A percentile compares a stretch with the other conserved stretches of the same genome.
Evolutionary conservation across 768 basidiomycete species (phyloP).

Genomic region (Phlebiopsis gigantea): DNA sequence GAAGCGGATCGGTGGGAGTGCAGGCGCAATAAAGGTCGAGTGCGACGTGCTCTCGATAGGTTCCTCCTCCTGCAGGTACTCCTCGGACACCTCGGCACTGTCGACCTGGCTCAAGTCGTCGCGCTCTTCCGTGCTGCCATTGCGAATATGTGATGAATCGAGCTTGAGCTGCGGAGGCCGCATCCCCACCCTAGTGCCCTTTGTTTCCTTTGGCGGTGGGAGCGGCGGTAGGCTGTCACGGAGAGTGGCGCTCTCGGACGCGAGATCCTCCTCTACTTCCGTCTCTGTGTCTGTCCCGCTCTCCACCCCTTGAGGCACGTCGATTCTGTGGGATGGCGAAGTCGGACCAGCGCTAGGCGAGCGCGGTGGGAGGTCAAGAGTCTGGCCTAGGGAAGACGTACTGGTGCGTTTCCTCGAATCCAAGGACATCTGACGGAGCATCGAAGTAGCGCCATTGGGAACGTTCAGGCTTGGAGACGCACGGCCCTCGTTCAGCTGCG

Average conservation of each 20-base stretch:
- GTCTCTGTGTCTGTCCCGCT: constrained; percentile 70
- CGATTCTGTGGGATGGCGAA: constrained; percentile 58
- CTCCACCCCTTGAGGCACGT: constrained; percentile 70
- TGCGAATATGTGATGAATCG: constrained; percentile 11
- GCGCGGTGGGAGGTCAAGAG: constrained; percentile 24
- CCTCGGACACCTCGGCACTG: constrained; percentile 22
- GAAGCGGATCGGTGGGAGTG: constrained; percentile 86
- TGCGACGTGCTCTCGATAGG: constrained; percentile 63
- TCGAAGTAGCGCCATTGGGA: constrained; percentile 13
- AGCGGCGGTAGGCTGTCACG: constrained; percentile 31
- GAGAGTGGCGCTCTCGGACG: constrained; percentile 16
- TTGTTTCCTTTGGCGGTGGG: constrained; percentile 37
- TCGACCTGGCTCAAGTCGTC: constrained; percentile 33
- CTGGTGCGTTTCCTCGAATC: constrained; percentile 14
- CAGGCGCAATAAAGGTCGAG: constrained; percentile 80
- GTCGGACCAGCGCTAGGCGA: constrained; percentile 37
- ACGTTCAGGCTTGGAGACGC: constrained; percentile 9
- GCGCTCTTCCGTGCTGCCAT: constrained; percentile 31
- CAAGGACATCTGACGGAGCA: constrained; percentile 12
- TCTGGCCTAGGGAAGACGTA: constrained; percentile 13
- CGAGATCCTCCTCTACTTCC: constrained; percentile 37
- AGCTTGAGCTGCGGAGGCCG: constrained; percentile 28
- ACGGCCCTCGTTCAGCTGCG: constrained; percentile 15
- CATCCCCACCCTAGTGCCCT: constrained; percentile 11
- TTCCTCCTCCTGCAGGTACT: constrained; percentile 37